Percentiles rank a stretch among this genome's conserved stretches.
Conservation (phyloP, 345 rosid genomes). For the Moringa oleifera region DNA sequence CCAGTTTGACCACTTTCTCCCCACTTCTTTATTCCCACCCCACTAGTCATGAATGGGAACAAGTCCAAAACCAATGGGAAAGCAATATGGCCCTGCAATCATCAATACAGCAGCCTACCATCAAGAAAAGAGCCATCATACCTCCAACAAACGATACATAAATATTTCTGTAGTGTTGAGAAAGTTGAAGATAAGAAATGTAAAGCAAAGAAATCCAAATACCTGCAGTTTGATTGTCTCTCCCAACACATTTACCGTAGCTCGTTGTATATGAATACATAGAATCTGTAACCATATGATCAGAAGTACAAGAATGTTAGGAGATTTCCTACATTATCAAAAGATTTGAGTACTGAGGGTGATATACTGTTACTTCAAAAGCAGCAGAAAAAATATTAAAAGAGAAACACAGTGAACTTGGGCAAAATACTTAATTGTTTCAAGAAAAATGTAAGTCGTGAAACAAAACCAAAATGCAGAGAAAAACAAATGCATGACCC, state of each 20-base stretch:
- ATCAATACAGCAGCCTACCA: neutral
- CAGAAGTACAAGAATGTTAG: constrained; percentile 3
- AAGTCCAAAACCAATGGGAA: constrained; percentile 55
- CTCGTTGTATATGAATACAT: constrained; percentile 80
- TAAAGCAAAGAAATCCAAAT: constrained; percentile 1
- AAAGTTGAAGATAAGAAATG: neutral
- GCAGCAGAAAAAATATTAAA: no score
- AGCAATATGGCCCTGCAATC: constrained; percentile 52
- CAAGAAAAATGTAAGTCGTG: neutral
- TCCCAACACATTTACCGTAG: constrained; percentile 49
- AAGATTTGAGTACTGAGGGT: neutral
- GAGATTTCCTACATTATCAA: constrained; percentile 5
- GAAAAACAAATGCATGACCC: no score
- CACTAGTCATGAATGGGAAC: constrained; percentile 33
- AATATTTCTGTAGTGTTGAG: no score
- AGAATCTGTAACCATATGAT: constrained; percentile 55
- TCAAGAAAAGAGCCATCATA: neutral
- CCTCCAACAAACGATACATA: neutral
- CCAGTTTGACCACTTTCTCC: constrained; percentile 16
- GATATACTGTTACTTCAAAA: neutral
- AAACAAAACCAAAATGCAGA: neutral
- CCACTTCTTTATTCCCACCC: constrained; percentile 22
- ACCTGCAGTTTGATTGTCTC: constrained; percentile 73
- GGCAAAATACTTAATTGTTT: no score
- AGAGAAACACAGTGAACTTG: neutral